Evolutionary conservation across 331 rosid genomes (phyloP), one percentile per base, ranked within the genome.

Genomic region (Quercus phellos): DNA sequence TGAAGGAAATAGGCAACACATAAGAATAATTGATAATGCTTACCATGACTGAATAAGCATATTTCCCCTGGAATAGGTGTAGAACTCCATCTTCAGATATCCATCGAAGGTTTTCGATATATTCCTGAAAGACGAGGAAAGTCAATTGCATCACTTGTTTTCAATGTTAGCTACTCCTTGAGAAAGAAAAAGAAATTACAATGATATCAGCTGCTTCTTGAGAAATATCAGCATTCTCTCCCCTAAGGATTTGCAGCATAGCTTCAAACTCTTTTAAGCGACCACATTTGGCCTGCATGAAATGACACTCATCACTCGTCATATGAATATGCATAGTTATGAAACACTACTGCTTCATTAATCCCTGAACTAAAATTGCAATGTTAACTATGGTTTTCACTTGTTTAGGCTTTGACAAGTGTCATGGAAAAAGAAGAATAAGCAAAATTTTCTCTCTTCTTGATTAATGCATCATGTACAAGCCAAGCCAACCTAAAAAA

Each of bases 161-260:
- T 46, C 12, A 22, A 19, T 22, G 12, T 24, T 19, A 22, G 69
- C 68, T 27, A 5, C 69, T 30, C 17, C 8, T 38, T 38, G 26
- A 24, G 26, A 24, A 24, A 24, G 1, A 38, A 38, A 38, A 38
- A 0, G 46, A 38, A 53, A 69, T 27, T 83, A 92, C 96, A 80
- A 77, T 81, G 60, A 92, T 94, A 82, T 92, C 97, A 34, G 88
- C 81, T 59, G 88, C 90, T 90, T 94, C 99, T 29, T 67, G 70
- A 82, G 90, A 89, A 75, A 87, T 83, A 81, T 88, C 91, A 43
- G 83, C 84, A 53, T 78, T 81, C 79, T 74, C 24, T 54, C 97
- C 95, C 30, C 97, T 80, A 30, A 94, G 93, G 71, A 72, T 74
- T 82, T 88, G 95, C 46, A 94, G 83, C 74, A 86, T 86, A 27